These are phyloP conservation scores for Blastomyces silverae DNA, from an alignment of 2,329 filamentous ascomycete genomes.

Conservation along the genomic window DNA sequence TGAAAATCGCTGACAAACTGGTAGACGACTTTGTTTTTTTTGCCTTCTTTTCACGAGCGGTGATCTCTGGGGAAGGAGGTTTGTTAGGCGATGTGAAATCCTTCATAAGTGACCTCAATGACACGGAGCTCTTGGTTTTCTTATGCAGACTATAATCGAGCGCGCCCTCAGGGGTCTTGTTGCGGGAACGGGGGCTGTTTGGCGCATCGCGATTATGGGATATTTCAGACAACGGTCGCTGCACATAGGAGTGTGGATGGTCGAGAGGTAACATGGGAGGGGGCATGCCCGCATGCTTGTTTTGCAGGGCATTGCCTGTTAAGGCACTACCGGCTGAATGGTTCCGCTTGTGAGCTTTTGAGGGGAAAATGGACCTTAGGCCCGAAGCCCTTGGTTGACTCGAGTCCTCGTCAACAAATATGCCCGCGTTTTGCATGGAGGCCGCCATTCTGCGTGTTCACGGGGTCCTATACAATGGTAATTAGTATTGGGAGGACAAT, in stretches of 20 bases:
- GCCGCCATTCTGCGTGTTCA: conserved; percentile 29
- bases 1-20: conserved; percentile 70
- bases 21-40: conserved; percentile 77
- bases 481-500: background rate
- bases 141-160: conserved; percentile 42
- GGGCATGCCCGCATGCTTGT: conserved; percentile 26
- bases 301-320: conserved; percentile 20
- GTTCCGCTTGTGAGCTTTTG: conserved; percentile 46
- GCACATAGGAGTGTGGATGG: conserved; percentile 40
- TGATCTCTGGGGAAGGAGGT: background rate
- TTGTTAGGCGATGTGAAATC: conserved; percentile 33
- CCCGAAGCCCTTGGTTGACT: conserved; percentile 39
- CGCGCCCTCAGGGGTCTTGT: conserved; percentile 37
- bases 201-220: conserved; percentile 33
- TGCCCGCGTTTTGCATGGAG: conserved; percentile 28
- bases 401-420: conserved; percentile 36
- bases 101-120: conserved; percentile 44
- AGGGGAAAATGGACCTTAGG: conserved; percentile 49
- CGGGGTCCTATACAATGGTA: background rate
- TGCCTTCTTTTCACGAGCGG: conserved; percentile 33
- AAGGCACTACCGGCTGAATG: conserved; percentile 37
- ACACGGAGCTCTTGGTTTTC: conserved; percentile 50
- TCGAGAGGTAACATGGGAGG: conserved; percentile 46
- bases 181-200: conserved; percentile 25
- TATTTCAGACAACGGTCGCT: conserved; percentile 34